Percentiles rank a stretch among this genome's conserved stretches.
phyloP scores from a whole-genome alignment of 2,329 filamentous ascomycete species.

The Myriosclerotinia duriaeana region DNA sequence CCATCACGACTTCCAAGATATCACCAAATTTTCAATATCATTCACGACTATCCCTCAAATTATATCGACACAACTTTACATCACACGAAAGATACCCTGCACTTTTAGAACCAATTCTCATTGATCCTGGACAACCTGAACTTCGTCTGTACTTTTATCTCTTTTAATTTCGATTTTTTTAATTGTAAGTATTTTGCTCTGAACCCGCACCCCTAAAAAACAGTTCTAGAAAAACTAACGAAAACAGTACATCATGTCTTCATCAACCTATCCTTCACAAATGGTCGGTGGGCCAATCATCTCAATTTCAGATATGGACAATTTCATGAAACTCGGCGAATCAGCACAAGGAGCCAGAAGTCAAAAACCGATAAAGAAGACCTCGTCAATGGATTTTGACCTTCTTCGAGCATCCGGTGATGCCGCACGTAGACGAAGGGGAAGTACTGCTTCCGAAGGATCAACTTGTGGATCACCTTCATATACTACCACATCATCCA shows the following conservation, averaged over 20 bases:
- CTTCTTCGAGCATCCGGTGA: slow-evolving; percentile 21
- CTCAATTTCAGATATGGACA: slow-evolving; percentile 23
- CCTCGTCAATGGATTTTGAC: slow-evolving; percentile 22
- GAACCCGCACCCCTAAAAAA: too few relatives aligned
- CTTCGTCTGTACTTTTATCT: neutral
- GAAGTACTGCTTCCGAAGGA: slow-evolving; percentile 4
- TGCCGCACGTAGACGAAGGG: slow-evolving; percentile 16
- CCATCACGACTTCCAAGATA: neutral
- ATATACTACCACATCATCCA: slow-evolving; percentile 3
- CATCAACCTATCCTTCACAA: neutral
- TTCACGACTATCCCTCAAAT: neutral
- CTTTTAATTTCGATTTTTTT: neutral
- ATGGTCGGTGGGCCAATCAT: slow-evolving; percentile 21
- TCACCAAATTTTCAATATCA: neutral
- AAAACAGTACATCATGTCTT: slow-evolving; percentile 4
- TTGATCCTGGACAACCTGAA: neutral
- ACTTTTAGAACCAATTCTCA: neutral
- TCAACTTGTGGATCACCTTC: neutral
- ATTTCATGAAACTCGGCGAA: slow-evolving; percentile 21
- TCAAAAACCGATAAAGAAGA: slow-evolving; percentile 20
- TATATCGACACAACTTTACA: neutral
- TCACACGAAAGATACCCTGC: neutral
- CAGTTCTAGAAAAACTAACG: neutral
- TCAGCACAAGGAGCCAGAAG: slow-evolving; percentile 14
- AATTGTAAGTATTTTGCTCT: neutral